Conservation (phyloP, 2,329 filamentous ascomycete genomes). For the Colletotrichum euphorbiae region DNA sequence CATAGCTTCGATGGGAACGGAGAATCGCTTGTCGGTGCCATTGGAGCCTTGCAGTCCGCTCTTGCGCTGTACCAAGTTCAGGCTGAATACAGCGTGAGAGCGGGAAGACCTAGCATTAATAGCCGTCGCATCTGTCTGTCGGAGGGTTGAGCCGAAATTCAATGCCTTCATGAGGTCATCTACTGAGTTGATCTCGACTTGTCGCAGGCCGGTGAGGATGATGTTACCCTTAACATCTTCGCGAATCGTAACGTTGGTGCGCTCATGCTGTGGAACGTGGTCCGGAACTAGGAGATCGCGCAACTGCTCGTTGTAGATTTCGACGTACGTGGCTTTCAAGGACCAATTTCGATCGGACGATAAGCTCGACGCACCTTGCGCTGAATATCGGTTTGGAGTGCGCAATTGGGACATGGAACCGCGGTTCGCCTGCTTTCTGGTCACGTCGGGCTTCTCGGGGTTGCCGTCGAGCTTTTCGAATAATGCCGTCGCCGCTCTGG, state of each 20-base stretch:
- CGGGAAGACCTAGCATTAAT: conserved; percentile 98
- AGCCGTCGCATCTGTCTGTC: conserved; percentile 95
- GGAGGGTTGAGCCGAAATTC: conserved; percentile 92
- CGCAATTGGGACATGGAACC: conserved; percentile 82
- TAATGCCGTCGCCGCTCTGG: conserved; percentile 84
- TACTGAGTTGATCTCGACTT: conserved; percentile 89
- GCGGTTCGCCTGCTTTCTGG: conserved; percentile 63
- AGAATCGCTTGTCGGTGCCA: conserved; percentile 83
- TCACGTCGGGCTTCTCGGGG: conserved; percentile 66
- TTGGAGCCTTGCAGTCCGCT: conserved; percentile 63
- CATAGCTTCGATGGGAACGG: conserved; percentile 85
- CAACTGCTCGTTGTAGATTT: conserved; percentile 98
- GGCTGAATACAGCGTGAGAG: conserved; percentile 95
- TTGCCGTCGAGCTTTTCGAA: conserved; percentile 85
- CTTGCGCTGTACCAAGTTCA: conserved; percentile 92
- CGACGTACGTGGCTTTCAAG: conserved; percentile 91
- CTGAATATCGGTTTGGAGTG: conserved; percentile 82
- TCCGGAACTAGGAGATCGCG: conserved; percentile 90
- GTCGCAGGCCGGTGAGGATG: conserved; percentile 87
- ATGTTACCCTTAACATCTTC: conserved; percentile 97
- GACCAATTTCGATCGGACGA: conserved; percentile 83
- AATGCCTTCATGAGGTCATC: conserved; percentile 91
- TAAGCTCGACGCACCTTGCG: conserved; percentile 56
- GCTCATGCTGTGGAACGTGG: conserved; percentile 74
- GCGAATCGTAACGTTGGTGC: conserved; percentile 86